Percentiles rank a stretch among this genome's conserved stretches.
Conservation (phyloP, 345 rosid genomes). For the Pugionium dolabratum region DNA sequence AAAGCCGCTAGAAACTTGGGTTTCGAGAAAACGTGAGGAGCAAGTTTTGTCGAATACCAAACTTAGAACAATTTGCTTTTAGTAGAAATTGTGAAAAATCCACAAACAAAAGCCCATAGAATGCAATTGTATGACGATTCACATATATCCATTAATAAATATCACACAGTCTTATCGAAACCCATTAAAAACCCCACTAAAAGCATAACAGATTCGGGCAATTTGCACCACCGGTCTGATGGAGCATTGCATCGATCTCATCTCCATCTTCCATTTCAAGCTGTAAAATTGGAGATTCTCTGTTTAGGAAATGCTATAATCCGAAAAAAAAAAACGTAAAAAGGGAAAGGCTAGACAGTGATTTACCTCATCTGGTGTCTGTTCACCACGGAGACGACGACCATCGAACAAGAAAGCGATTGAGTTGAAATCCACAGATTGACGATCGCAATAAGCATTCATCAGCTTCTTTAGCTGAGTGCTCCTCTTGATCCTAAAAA, state of each 20-base stretch:
- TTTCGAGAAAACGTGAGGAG: too few relatives aligned
- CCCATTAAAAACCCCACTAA: slow-evolving; percentile 2
- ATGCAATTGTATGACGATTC: slow-evolving; percentile 21
- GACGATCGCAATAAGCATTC: slow-evolving; percentile 83
- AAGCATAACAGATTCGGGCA: slow-evolving; percentile 36
- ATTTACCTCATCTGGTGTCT: slow-evolving; percentile 90
- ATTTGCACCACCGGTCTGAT: slow-evolving; percentile 69
- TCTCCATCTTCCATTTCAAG: slow-evolving; percentile 95
- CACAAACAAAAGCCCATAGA: slow-evolving; percentile 24
- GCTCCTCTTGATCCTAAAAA: slow-evolving; percentile 81
- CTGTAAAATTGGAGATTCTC: slow-evolving; percentile 34
- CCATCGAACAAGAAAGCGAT: slow-evolving; percentile 91
- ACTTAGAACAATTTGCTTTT: too few relatives aligned
- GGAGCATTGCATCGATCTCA: slow-evolving; percentile 88
- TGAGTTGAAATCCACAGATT: slow-evolving; percentile 71
- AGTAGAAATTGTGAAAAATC: not conserved
- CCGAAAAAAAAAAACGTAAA: not conserved
- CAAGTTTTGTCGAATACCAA: too few relatives aligned
- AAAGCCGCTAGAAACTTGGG: too few relatives aligned
- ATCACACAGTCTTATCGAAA: slow-evolving; percentile 15
- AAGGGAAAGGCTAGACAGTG: not conserved
- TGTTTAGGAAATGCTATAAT: not conserved
- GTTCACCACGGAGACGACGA: slow-evolving; percentile 78
- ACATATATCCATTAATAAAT: slow-evolving; percentile 12
- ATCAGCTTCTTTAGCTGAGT: slow-evolving; percentile 79